Conservation (phyloP, 1,284 basidiomycete species). For the Neonothopanus nambi region DNA sequence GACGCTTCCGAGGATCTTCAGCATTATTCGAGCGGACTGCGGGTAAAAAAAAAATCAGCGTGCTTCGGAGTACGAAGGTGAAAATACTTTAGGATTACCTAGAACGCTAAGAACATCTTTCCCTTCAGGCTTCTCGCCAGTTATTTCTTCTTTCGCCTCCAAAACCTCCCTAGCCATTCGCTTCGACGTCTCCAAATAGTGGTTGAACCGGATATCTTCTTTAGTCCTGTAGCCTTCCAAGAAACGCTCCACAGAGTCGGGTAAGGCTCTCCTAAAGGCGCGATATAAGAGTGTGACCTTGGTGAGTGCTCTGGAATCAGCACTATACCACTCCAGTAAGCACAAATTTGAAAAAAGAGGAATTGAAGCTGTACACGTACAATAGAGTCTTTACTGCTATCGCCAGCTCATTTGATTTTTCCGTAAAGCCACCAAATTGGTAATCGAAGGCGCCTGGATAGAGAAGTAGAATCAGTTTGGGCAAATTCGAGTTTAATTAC, state of each 20-base stretch:
- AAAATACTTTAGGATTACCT: constrained; percentile 1
- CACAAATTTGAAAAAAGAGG: neutral
- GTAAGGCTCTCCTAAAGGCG: constrained; percentile 1
- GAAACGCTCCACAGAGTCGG: neutral
- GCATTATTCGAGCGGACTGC: constrained; percentile 7
- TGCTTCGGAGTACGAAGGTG: neutral
- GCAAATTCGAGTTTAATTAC: neutral
- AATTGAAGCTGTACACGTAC: neutral
- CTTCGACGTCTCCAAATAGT: constrained; percentile 2
- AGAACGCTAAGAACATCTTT: constrained; percentile 12
- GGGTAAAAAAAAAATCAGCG: neutral
- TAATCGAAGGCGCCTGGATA: constrained; percentile 11
- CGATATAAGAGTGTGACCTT: neutral
- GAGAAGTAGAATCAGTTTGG: neutral
- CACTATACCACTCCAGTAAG: neutral
- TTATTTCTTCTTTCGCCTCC: neutral
- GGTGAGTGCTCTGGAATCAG: constrained; percentile 1
- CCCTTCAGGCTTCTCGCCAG: neutral
- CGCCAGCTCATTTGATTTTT: neutral
- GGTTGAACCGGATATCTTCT: neutral
- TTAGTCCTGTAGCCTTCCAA: constrained; percentile 2
- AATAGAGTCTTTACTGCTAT: constrained; percentile 7
- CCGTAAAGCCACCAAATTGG: constrained; percentile 10
- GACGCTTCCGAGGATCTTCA: constrained; percentile 5
- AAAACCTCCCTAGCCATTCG: constrained; percentile 3